Base-by-base conservation (phyloP, 257 asterid genomes). In the Nemophila menziesii region DNA sequence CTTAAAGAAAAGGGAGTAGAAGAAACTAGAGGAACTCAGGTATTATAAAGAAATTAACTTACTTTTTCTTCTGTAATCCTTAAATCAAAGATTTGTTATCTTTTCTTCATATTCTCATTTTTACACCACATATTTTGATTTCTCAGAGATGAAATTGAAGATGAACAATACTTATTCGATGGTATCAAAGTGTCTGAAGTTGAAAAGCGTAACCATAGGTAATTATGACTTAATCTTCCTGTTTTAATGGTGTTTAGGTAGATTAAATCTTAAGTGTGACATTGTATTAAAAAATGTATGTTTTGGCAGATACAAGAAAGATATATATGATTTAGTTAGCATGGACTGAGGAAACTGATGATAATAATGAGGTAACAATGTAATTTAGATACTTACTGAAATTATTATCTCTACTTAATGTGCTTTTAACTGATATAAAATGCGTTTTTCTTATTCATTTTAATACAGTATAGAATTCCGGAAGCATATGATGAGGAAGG, bases 1-100 rank as follows among this genome's bases (percentile, higher is more conserved):
- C 57, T 58, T 86, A 60, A 82, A 86, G 93, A 79, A 82, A 68
- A 65, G 97, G 66, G 97, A 86, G 86, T 85, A 79, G 40, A 79
- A 82, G 72, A 86, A 82, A 63, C 61, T 86, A 49, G 97, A 86
- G 3, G 94, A 79, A 72, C 82, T 82, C 57, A 65, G 84, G 95
- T 80, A 72, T 26, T 19, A 50, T 22, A n/a, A n/a, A n/a, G 38
- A 50, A 49, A 40, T 17, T 43, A 26, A 33, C 22, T 20, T 5
- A 16, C 36, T 11, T 43, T 24, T 18, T 43, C 17, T 19, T 16
- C 20, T 51, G 14, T 48, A 39, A 15, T 17, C 2, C 23, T 50
- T 22, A 24, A 4, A n/a, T n/a, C n/a, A n/a, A n/a, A n/a, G 36
- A 40, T 48, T 52, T 33, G 43, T 40, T 39, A 48, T 34, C 33